A percentile compares a stretch with the other conserved stretches of the same genome.
Conservation (phyloP, 164 flowering plant genomes). For the Nelumbo lutea region DNA sequence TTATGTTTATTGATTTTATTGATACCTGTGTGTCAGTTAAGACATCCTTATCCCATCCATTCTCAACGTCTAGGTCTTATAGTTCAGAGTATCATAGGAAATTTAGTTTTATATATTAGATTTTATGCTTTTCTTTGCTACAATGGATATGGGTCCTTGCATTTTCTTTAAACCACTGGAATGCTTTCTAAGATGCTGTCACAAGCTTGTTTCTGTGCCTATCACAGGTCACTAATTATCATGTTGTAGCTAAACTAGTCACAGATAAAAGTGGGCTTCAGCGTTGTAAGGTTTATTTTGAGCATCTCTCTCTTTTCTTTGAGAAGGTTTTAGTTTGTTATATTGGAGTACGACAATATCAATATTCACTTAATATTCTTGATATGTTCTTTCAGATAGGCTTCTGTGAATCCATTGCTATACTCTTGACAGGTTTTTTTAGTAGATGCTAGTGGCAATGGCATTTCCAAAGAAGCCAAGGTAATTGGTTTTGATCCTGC, state of each 20-base stretch:
- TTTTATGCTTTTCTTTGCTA: neutral
- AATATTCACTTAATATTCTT: neutral
- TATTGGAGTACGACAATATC: neutral
- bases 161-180: neutral
- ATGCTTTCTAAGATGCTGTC: neutral
- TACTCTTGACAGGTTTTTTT: constrained; percentile 43
- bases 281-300: constrained; percentile 68
- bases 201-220: neutral
- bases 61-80: no score
- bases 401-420: neutral
- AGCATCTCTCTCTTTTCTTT: neutral
- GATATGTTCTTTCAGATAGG: neutral
- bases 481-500: constrained; percentile 75
- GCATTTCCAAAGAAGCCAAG: constrained; percentile 53
- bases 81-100: no score
- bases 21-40: no score
- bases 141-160: no score
- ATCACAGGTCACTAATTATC: constrained; percentile 85
- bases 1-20: no score
- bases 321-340: neutral
- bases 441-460: constrained; percentile 55
- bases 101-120: no score
- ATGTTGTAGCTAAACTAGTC: constrained; percentile 77
- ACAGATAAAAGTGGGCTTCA: constrained; percentile 65
- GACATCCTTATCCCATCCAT: no score